These are phyloP conservation scores for Herpotrichia juniperi DNA, from an alignment of 2,329 filamentous ascomycete genomes.

Conservation along the genomic window DNA sequence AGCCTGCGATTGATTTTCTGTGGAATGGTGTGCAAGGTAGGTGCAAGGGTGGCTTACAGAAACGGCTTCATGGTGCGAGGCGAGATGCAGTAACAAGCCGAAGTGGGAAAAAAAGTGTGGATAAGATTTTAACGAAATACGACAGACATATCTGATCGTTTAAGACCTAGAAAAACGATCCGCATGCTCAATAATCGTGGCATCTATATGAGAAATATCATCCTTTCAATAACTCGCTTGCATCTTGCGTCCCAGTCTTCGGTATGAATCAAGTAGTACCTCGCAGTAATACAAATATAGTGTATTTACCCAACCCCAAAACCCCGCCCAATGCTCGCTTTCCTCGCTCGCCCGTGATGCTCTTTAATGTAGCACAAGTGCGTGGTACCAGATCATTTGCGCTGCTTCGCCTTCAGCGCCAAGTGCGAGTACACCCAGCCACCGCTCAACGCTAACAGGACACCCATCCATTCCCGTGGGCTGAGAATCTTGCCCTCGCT, in stretches of 20 bases:
- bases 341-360: not conserved
- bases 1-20: no score
- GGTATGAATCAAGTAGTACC: not conserved
- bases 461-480: conserved; percentile 48
- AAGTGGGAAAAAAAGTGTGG: not conserved
- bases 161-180: not conserved
- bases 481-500: conserved; percentile 51
- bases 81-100: not conserved
- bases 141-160: not conserved
- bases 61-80: not conserved
- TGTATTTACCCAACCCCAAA: not conserved
- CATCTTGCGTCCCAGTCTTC: no score
- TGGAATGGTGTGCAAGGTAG: no score
- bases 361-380: conserved; percentile 2
- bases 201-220: not conserved
- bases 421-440: conserved; percentile 54
- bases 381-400: not conserved
- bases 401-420: conserved; percentile 42
- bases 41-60: no score
- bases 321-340: not conserved
- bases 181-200: not conserved
- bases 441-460: conserved; percentile 52
- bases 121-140: not conserved
- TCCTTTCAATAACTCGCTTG: not conserved
- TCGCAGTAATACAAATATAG: not conserved